Percentiles rank a stretch among this genome's conserved stretches.
Conservation (phyloP, 2,329 filamentous ascomycete genomes). For the Trichoderma polysporum region DNA sequence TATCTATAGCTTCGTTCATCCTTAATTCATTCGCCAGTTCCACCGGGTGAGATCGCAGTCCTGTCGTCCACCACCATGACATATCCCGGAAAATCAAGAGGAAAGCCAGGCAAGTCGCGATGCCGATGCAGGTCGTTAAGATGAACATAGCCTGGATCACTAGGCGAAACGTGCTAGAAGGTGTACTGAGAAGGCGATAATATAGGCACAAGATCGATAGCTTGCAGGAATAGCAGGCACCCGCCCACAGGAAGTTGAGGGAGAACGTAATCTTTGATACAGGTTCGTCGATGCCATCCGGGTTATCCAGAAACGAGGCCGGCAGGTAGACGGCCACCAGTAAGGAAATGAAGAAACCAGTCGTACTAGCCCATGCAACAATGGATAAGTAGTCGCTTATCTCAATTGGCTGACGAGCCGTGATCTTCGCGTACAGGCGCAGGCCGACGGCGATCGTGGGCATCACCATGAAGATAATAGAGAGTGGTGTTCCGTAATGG, state of each 20-base stretch:
- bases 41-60: neutral
- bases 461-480: conserved; percentile 9
- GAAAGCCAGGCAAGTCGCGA: neutral
- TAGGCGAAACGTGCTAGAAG: neutral
- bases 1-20: conserved; percentile 15
- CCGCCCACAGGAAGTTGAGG: conserved; percentile 1
- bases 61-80: conserved; percentile 18
- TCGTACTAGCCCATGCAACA: neutral
- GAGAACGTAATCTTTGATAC: conserved; percentile 16
- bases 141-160: conserved; percentile 5
- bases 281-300: conserved; percentile 7
- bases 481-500: conserved; percentile 11
- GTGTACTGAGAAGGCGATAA: conserved; percentile 11
- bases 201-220: conserved; percentile 11
- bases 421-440: conserved; percentile 14
- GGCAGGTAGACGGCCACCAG: conserved; percentile 9
- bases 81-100: conserved; percentile 7
- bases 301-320: conserved; percentile 1
- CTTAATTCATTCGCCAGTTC: neutral
- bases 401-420: conserved; percentile 6
- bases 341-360: conserved; percentile 1
- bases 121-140: conserved; percentile 1
- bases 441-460: conserved; percentile 8
- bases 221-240: conserved; percentile 10
- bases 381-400: conserved; percentile 14